Evolutionary conservation across 2,329 filamentous ascomycete genomes (phyloP).

Genomic region (Phoma sp.): DNA sequence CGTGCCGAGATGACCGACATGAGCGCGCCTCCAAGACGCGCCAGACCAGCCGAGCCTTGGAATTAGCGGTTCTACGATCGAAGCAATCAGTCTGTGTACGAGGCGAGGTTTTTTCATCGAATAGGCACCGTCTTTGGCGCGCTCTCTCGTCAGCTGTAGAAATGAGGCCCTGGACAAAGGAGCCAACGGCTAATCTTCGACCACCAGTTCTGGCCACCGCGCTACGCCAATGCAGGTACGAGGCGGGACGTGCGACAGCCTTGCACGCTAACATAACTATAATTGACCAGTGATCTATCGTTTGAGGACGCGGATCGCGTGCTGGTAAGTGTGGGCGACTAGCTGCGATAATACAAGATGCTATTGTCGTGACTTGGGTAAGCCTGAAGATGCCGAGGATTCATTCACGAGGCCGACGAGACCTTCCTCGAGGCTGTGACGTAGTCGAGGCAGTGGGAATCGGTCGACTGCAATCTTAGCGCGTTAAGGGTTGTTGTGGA

Average conservation of each 20-base stretch:
- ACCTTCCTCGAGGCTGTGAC: not conserved
- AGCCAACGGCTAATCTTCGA: slow-evolving; percentile 26
- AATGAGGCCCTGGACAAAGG: slow-evolving; percentile 9
- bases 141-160: slow-evolving; percentile 10
- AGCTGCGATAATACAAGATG: slow-evolving; percentile 19
- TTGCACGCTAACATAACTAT: slow-evolving; percentile 16
- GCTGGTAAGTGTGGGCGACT: slow-evolving; percentile 21
- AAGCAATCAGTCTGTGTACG: not conserved
- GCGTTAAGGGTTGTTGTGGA: not conserved
- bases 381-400: not conserved
- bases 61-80: not conserved
- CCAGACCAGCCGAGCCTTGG: not conserved
- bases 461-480: not conserved
- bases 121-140: not conserved
- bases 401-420: not conserved
- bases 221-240: slow-evolving; percentile 32
- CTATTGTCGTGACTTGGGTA: slow-evolving; percentile 12
- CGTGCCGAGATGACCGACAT: slow-evolving; percentile 3
- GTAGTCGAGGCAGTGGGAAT: not conserved
- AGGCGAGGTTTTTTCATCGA: not conserved
- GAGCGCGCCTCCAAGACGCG: not conserved
- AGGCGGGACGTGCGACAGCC: slow-evolving; percentile 22
- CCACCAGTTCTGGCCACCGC: slow-evolving; percentile 11
- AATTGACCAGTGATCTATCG: slow-evolving; percentile 26
- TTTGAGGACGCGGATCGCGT: slow-evolving; percentile 19